Evolutionary conservation across 106 monocot species (phyloP), one percentile per base, ranked within the genome.

Genomic region (Dioscorea zingiberensis): DNA sequence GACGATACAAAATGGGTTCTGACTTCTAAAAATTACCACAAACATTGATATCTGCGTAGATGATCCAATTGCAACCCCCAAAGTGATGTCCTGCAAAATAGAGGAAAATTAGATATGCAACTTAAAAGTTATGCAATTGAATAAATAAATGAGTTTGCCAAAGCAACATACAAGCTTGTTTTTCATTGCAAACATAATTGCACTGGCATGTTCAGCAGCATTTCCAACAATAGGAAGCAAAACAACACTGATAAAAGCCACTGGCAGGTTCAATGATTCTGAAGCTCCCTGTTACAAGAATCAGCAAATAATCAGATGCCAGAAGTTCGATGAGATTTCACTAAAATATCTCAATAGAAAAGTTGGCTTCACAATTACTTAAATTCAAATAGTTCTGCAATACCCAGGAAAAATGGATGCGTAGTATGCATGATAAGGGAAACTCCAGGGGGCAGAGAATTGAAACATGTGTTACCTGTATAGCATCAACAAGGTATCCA

Each of bases 11-110:
- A 38, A 38, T 38, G 10, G 38, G 38, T 30, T 38, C 10, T 38
- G 0, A 13, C n/a, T n/a, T n/a, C n/a, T 48, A 53, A 63, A 48
- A 13, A 63, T 74, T 93, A 94, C 94, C 90, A 87, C 84, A 82
- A 94, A 94, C 94, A 94, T 94, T 48, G 94, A 90, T 69, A 94
- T 94, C 54, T 94, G 90, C 17, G 94, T 94, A 45, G 90, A 94
- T 24, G 94, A 94, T 51, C 94, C 94, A 76, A 94, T 94, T 38
- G 94, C 94, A 71, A 94, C 94, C 17, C 94, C 90, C 54, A 94
- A 73, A 62, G 94, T 84, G 58, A 94, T 90, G 64, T 94, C 90
- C 94, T 90, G 71, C 19, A 72, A 44, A 45, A 21, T 44, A 68
- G 47, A 60, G 64, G 15, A 71, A 72, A 22, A 70, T n/a, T 46